phyloP scores from a whole-genome alignment of 2,329 filamentous ascomycete species.

The Phialocephala sp. region DNA sequence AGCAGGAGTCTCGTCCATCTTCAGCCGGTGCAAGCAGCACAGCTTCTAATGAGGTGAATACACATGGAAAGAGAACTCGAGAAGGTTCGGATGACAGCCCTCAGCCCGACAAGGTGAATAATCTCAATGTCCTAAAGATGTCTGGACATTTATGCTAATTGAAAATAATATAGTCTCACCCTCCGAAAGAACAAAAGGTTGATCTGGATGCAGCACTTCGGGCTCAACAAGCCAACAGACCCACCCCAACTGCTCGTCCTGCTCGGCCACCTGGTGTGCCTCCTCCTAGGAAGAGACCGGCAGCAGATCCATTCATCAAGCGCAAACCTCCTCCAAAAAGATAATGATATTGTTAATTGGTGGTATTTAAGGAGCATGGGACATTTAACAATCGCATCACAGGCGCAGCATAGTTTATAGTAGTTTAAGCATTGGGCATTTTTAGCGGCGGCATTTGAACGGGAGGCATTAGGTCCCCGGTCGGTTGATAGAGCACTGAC shows the following conservation, averaged over 20 bases:
- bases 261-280: constrained; percentile 29
- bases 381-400: neutral
- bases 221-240: constrained; percentile 29
- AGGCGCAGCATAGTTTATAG: constrained; percentile 8
- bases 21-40: neutral
- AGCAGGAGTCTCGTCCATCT: constrained; percentile 4
- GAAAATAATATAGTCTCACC: neutral
- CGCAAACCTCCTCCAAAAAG: constrained; percentile 30
- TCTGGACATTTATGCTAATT: constrained; percentile 17
- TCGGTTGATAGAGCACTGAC: constrained; percentile 7
- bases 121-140: neutral
- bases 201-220: constrained; percentile 33
- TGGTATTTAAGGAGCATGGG: neutral
- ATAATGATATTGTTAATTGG: neutral
- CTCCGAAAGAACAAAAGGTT: constrained; percentile 12
- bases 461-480: neutral
- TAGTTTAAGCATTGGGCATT: constrained; percentile 3
- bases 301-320: constrained; percentile 39
- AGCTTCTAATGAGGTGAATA: constrained; percentile 8
- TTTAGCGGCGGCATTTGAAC: neutral
- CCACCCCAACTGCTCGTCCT: constrained; percentile 21
- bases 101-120: constrained; percentile 6
- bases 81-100: neutral
- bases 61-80: constrained; percentile 3
- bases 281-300: constrained; percentile 33